These are phyloP conservation scores for Cercospora sesami DNA, from an alignment of 2,329 filamentous ascomycete genomes.

Conservation along the genomic window DNA sequence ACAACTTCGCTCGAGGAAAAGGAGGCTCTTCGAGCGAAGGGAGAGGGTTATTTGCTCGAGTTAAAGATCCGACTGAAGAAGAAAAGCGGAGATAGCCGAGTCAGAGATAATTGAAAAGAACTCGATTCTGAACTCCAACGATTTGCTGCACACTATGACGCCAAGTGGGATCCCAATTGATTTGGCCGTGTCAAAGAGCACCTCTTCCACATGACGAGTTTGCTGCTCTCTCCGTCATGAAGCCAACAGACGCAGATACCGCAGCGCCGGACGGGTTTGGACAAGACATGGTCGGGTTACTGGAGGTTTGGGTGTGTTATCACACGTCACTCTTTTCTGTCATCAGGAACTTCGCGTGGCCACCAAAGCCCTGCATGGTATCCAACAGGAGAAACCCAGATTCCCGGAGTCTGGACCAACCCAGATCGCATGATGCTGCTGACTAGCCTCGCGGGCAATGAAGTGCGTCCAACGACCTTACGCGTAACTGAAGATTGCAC, in stretches of 20 bases:
- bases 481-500: too few species aligned
- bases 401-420: too few species aligned
- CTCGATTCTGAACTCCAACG: background rate
- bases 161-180: background rate
- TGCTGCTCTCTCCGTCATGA: background rate
- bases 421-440: too few species aligned
- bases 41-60: background rate
- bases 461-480: too few species aligned
- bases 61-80: background rate
- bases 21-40: background rate
- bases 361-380: too few species aligned
- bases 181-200: background rate
- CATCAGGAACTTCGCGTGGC: too few species aligned
- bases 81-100: background rate
- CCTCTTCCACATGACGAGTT: background rate
- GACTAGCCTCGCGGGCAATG: too few species aligned
- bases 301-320: too few species aligned
- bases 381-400: too few species aligned
- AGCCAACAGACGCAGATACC: background rate
- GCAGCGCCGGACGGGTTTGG: background rate
- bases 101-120: background rate
- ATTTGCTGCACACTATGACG: background rate
- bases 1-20: background rate
- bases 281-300: too few species aligned
- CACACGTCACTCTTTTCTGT: too few species aligned